Evolutionary conservation across 2,329 filamentous ascomycete genomes (phyloP).

Genomic region (Aspergillus brunneoviolaceus): DNA sequence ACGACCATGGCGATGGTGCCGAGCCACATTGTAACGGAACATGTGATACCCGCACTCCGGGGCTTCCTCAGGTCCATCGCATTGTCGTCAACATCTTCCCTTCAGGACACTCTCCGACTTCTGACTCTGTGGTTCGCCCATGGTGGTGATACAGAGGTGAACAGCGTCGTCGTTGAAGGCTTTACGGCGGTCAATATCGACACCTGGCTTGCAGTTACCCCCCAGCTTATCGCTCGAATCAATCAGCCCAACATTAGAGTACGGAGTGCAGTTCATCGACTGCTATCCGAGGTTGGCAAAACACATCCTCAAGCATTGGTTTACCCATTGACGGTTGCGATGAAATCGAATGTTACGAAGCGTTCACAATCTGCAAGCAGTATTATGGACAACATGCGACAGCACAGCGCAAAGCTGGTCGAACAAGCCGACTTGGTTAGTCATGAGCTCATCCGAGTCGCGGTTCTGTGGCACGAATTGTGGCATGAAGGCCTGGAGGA

Average conservation of each 20-base stretch:
- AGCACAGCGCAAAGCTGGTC: conserved; percentile 87
- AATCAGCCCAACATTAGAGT: conserved; percentile 91
- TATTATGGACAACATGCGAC: conserved; percentile 98
- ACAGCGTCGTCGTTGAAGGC: conserved; percentile 81
- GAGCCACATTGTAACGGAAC: conserved; percentile 70
- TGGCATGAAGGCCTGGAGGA: conserved; percentile 99
- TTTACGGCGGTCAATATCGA: conserved; percentile 91
- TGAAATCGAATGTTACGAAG: conserved; percentile 87
- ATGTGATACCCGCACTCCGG: conserved; percentile 90
- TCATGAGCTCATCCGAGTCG: conserved; percentile 93
- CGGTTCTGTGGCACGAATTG: conserved; percentile 96
- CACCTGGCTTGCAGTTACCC: conserved; percentile 98
- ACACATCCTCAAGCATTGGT: conserved; percentile 95
- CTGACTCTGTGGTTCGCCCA: conserved; percentile 96
- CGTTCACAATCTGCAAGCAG: conserved; percentile 83
- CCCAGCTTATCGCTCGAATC: conserved; percentile 94
- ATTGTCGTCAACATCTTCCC: conserved; percentile 82
- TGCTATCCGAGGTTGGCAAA: conserved; percentile 88
- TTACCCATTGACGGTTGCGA: conserved; percentile 94
- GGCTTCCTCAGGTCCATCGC: conserved; percentile 98
- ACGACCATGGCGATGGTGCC: conserved; percentile 53
- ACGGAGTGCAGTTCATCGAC: conserved; percentile 83
- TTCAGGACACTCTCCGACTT: conserved; percentile 91
- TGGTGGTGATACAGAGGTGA: conserved; percentile 84
- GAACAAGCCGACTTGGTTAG: conserved; percentile 95